Evolutionary conservation across 164 flowering plant genomes (phyloP), one percentile per base, ranked within the genome.

Genomic region (Protea cynaroides): DNA sequence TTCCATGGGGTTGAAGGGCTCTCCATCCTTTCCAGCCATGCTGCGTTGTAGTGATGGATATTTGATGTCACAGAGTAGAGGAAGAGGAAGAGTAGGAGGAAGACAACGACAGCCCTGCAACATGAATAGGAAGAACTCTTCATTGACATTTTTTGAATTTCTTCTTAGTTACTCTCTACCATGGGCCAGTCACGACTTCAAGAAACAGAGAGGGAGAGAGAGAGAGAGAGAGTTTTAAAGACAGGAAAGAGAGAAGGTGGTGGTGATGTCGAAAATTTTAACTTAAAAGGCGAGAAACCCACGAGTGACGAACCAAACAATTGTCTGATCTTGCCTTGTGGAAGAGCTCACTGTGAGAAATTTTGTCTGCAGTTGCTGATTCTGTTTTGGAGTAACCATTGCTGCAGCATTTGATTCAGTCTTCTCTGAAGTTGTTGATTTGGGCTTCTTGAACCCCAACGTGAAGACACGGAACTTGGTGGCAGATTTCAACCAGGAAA

Each of bases 381-480:
- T 55, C 40, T 47, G 46, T 29, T 29, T 29, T 8, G 63, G 29
- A 3, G 70, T n/a, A 7, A 50, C 25, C 3, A 59, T 7, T 22
- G 46, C 14, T 40, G 46, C 46, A 40, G 46, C 46, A 10, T 47
- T 71, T 11, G 69, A 68, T 55, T 67, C 72, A 12, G 56, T 58
- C 6, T 63, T 61, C 47, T 65, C 78, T 0, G 56, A 15, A 1
- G 62, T 29, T 8, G 44, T 51, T 4, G 68, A 34, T 61, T 72
- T 79, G 15, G 82, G 71, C 64, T 77, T 84, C 71, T 83, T 85
- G 13, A 82, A 63, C 22, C 82, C 82, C 46, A 80, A 53, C 82
- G 81, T 67, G 62, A 82, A 78, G 7, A 87, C 84, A 0, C 87
- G 70, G 43, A 87, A 66, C 69, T 84, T 84, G 18, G 92, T 79